Base-by-base conservation (phyloP, 257 asterid genomes). In the Nicotiana otophora region DNA sequence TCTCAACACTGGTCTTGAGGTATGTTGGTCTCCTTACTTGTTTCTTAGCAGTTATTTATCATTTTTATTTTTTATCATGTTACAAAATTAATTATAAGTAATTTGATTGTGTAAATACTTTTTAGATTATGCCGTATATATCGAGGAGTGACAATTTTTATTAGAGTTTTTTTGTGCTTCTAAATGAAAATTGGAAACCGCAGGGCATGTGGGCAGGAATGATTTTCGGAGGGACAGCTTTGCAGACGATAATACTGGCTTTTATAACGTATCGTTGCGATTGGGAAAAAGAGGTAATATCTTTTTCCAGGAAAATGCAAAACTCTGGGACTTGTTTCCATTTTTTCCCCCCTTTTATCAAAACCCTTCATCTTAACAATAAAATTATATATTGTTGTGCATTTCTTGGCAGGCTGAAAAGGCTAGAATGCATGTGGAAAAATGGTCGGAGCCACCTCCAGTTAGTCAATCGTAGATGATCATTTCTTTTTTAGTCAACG, bases 151-250 rank as follows among this genome's bases (percentile, higher is more conserved):
- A n/a, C n/a, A 39, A 39, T 39, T n/a, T n/a, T 6, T 8, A n/a
- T 69, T 69, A n/a, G 19, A 23, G 26, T 23, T 69, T 39, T 36
- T 54, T 3, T 72, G 36, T 20, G 60, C 14, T 42, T 72, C 46
- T 14, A 46, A 46, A 28, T n/a, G 6, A 42, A 70, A 42, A 70
- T 6, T 48, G 23, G 4, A 61, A 46, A 65, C 9, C 33, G 14
- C 28, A 91, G 92, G 90, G 93, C 0, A 82, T 88, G 12, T 88
- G 92, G 92, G 89, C 89, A 3, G 93, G 93, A 83, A 87, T 88
- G 94, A 85, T 89, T n/a, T 87, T 90, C 69, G 93, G 93, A 63
- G 93, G 93, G 62, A 89, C 91, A 1, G 89, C 90, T 57, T 5
- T 88, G 2, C 92, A 90, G 54, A 89, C 92, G 3, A 7, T 88